Percentiles rank a stretch among this genome's conserved stretches.
Conservation (phyloP, 2,329 filamentous ascomycete species). For the Ascocoryne sarcoides region DNA sequence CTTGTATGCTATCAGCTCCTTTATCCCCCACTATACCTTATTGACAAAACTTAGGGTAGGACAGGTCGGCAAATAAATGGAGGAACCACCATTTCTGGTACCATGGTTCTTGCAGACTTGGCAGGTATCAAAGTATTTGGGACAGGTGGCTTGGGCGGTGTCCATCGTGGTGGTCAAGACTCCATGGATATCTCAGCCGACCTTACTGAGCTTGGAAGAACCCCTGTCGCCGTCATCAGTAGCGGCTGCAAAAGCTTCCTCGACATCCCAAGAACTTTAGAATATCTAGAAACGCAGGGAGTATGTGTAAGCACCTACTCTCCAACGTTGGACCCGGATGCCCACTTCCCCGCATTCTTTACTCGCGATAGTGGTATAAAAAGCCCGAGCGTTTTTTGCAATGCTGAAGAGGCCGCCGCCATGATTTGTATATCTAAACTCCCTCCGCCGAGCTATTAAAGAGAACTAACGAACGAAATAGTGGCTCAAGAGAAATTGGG, state of each 20-base stretch:
- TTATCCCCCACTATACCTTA: not conserved
- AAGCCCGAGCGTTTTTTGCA: slow-evolving; percentile 66
- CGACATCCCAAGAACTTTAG: slow-evolving; percentile 81
- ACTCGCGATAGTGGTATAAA: slow-evolving; percentile 74
- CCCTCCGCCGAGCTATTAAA: not conserved
- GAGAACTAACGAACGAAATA: slow-evolving; percentile 22
- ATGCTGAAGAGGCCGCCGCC: slow-evolving; percentile 77
- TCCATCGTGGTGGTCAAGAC: slow-evolving; percentile 79
- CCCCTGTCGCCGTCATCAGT: slow-evolving; percentile 77
- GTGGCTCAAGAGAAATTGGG: slow-evolving; percentile 43
- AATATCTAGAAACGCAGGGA: slow-evolving; percentile 63
- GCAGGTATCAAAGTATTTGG: slow-evolving; percentile 90
- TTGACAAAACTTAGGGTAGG: no score
- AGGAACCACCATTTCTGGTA: slow-evolving; percentile 88
- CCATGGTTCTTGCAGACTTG: slow-evolving; percentile 78
- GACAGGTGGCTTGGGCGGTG: slow-evolving; percentile 88
- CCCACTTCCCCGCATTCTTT: slow-evolving; percentile 92
- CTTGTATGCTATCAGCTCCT: slow-evolving; percentile 44
- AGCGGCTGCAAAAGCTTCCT: slow-evolving; percentile 95
- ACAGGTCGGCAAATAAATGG: slow-evolving; percentile 55
- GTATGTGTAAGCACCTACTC: slow-evolving; percentile 85
- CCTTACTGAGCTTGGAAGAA: slow-evolving; percentile 85
- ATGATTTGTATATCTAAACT: slow-evolving; percentile 64
- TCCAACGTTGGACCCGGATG: slow-evolving; percentile 60
- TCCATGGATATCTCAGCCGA: slow-evolving; percentile 94